These are phyloP conservation scores for Quercus agrifolia DNA, from an alignment of 306 rosid species.

Conservation along the genomic window DNA sequence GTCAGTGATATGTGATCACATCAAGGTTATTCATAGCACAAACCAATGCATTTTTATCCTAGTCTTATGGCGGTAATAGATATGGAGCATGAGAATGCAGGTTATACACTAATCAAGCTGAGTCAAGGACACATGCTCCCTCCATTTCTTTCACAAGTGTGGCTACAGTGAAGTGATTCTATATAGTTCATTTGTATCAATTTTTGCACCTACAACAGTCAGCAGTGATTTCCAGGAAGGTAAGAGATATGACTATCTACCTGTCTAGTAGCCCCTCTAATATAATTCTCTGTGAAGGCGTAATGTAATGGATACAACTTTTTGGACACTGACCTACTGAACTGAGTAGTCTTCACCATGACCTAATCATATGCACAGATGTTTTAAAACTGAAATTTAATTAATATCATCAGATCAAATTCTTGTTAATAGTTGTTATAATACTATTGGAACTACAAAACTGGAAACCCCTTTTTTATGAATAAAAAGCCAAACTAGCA, in stretches of 20 bases:
- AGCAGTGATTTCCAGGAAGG: background rate
- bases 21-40: background rate
- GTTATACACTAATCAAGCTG: background rate
- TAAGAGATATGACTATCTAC: slow-evolving; percentile 26
- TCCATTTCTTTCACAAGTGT: slow-evolving; percentile 1
- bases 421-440: background rate
- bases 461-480: too few relatives aligned
- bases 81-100: background rate
- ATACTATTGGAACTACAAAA: background rate
- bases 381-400: background rate
- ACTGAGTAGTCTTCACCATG: slow-evolving; percentile 70
- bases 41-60: background rate
- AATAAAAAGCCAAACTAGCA: background rate
- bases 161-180: background rate
- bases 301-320: slow-evolving; percentile 78
- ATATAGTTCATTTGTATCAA: background rate
- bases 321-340: slow-evolving; percentile 94
- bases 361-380: slow-evolving; percentile 33
- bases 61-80: background rate
- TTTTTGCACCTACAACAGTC: background rate
- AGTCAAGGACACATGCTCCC: background rate
- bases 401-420: background rate
- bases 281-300: slow-evolving; percentile 78
- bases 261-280: slow-evolving; percentile 82
- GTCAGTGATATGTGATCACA: background rate